phyloP scores from a whole-genome alignment of 768 basidiomycete genomes.

The Termitomyces sp. region DNA sequence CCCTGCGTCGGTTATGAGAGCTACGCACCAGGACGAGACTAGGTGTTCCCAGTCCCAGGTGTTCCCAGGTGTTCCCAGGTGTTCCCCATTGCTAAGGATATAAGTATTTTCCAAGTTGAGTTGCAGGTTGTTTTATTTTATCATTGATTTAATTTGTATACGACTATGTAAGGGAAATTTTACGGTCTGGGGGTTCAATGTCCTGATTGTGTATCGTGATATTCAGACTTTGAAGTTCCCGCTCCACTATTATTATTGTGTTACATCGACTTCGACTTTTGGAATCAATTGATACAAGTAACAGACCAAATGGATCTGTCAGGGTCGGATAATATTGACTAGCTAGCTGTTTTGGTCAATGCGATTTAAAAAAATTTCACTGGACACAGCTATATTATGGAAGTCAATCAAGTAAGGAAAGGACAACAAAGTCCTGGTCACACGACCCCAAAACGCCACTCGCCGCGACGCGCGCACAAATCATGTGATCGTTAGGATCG shows the following conservation, averaged over 20 bases:
- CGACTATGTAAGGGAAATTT: no score
- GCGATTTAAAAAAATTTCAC: no score
- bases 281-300: no score
- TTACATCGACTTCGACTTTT: background rate
- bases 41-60: background rate
- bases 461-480: background rate
- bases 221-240: background rate
- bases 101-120: background rate
- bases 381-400: no score
- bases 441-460: background rate
- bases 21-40: background rate
- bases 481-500: background rate
- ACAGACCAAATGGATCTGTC: background rate
- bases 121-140: no score
- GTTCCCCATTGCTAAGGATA: background rate
- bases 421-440: background rate
- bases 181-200: background rate
- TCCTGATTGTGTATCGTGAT: background rate
- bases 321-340: background rate
- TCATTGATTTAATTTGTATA: no score
- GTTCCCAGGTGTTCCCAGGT: background rate
- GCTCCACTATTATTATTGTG: no score
- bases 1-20: background rate
- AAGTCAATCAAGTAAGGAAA: no score
- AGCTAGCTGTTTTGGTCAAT: no score